Conservation (phyloP, 2,329 filamentous ascomycete species). For the Coniochaeta sp. region DNA sequence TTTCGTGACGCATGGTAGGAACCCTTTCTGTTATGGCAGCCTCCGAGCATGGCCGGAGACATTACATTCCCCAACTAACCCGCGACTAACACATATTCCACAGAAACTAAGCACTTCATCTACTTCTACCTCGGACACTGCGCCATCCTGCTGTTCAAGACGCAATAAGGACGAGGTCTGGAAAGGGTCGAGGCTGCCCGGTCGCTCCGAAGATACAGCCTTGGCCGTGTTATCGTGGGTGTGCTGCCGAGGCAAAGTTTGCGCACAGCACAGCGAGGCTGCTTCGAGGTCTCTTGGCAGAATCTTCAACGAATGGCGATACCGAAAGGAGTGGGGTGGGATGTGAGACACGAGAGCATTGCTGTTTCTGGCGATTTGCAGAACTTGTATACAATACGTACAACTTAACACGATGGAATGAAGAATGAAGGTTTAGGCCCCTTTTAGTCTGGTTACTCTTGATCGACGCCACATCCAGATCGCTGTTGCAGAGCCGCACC, state of each 20-base stretch:
- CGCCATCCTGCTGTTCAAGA: constrained; percentile 98
- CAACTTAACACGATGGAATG: neutral
- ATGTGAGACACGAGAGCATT: neutral
- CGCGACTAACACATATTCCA: neutral
- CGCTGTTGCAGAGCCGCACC: neutral
- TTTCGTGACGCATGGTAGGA: constrained; percentile 91
- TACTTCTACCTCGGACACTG: constrained; percentile 99
- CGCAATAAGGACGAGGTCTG: constrained; percentile 56
- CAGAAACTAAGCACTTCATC: constrained; percentile 99
- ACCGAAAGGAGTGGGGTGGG: neutral
- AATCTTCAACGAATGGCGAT: neutral
- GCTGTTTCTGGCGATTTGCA: neutral
- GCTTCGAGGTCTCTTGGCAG: neutral
- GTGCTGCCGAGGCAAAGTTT: too few species aligned
- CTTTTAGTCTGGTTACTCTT: neutral
- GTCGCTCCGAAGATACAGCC: neutral
- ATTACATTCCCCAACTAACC: constrained; percentile 1
- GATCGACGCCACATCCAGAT: neutral
- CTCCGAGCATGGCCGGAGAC: neutral
- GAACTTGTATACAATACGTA: neutral
- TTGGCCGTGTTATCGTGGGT: neutral
- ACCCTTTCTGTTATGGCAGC: too few species aligned
- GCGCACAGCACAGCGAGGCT: too few species aligned
- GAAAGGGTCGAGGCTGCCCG: neutral
- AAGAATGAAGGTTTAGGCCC: neutral